phyloP scores from a whole-genome alignment of 257 asterid species.

The Nicotiana attenuata region DNA sequence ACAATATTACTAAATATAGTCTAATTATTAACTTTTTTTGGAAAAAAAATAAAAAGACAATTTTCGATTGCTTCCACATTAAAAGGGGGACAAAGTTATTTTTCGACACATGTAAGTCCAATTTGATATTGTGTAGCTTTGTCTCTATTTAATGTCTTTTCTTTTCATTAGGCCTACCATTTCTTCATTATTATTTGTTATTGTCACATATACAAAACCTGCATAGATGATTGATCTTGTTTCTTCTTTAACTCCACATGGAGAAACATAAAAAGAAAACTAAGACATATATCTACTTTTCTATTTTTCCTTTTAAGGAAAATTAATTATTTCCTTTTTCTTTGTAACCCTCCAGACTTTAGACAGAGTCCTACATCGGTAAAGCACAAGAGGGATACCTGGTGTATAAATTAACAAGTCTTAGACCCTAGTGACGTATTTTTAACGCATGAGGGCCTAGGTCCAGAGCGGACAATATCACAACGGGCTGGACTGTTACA shows the following conservation, averaged over 20 bases:
- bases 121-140: neutral
- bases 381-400: too few species aligned
- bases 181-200: neutral
- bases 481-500: too few species aligned
- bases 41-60: neutral
- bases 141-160: constrained; percentile 6
- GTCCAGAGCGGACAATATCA: too few species aligned
- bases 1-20: neutral
- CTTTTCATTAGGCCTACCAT: neutral
- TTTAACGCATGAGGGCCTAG: too few species aligned
- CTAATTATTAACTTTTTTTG: neutral
- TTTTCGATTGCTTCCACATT: neutral
- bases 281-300: neutral
- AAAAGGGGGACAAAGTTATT: neutral
- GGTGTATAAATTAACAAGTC: too few species aligned
- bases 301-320: neutral
- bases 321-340: too few species aligned
- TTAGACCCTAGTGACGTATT: too few species aligned
- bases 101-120: neutral
- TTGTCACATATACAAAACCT: neutral
- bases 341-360: too few species aligned
- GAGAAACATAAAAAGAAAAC: neutral
- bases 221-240: neutral
- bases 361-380: too few species aligned
- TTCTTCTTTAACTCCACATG: neutral